A percentile compares a stretch with the other conserved stretches of the same genome.
phyloP scores from a whole-genome alignment of 2,329 filamentous ascomycete species.

The Arthrinium phaeospermum region DNA sequence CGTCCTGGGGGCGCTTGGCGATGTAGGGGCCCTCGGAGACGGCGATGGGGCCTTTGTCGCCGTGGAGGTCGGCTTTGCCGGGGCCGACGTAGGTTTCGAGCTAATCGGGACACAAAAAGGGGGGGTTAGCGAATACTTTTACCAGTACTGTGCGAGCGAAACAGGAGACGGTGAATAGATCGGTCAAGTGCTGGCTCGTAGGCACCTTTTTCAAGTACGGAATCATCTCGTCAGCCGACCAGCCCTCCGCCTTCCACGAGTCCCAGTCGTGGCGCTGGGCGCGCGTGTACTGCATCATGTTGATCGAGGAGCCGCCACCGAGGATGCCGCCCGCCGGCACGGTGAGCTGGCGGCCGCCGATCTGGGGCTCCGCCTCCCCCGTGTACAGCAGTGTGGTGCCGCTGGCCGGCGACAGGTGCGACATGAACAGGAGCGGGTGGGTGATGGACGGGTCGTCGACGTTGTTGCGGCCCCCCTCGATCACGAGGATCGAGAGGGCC shows the following conservation, averaged over 20 bases:
- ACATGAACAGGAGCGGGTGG: constrained; percentile 56
- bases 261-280: constrained; percentile 43
- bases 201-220: constrained; percentile 60
- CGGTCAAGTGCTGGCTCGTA: background rate
- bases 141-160: no score
- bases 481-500: constrained; percentile 17
- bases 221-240: constrained; percentile 44
- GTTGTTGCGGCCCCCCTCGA: constrained; percentile 24
- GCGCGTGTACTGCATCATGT: constrained; percentile 51
- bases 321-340: constrained; percentile 51
- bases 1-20: constrained; percentile 45
- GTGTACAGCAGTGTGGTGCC: constrained; percentile 56
- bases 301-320: constrained; percentile 59
- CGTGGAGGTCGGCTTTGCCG: constrained; percentile 49
- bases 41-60: constrained; percentile 53
- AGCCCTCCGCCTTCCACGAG: constrained; percentile 36
- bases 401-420: constrained; percentile 52
- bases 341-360: constrained; percentile 50
- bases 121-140: constrained; percentile 33
- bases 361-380: constrained; percentile 36
- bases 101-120: constrained; percentile 33
- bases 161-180: no score
- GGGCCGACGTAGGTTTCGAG: constrained; percentile 40
- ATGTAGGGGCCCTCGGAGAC: constrained; percentile 53
- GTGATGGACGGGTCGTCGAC: constrained; percentile 23